Base-by-base conservation (phyloP, 345 rosid genomes). In the Hibiscus mutabilis region DNA sequence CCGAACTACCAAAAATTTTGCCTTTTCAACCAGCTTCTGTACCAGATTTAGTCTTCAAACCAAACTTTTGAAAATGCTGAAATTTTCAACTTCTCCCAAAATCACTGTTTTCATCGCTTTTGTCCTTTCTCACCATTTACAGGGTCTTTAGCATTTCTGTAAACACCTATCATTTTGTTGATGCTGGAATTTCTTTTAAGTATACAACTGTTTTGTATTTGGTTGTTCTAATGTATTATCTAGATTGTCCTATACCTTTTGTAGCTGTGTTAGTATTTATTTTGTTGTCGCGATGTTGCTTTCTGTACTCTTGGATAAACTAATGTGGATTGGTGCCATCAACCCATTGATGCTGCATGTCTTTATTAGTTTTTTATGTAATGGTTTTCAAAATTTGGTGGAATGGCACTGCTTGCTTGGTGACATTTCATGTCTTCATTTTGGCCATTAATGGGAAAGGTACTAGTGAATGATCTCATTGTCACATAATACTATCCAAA, bases 371-470 rank as follows among this genome's bases (percentile, higher is more conserved):
- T 5, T 12, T 40, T 40, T 9, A 21, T 22, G 11, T 40, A 37
- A 63, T 40, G n/a, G 9, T 13, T 64, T 40, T 40, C 27, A 12
- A 12, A 21, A 64, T 18, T 64, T 35, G 4, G 29, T 64, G 68
- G 31, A 11, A 21, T 63, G n/a, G n/a, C 29, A 4, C 68, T 40
- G n/a, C 68, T 65, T 22, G 18, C 31, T 22, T n/a, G 10, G 12
- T 42, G 18, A 12, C 53, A 40, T 31, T 53, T 61, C 40, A 5
- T 15, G 6, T 6, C 5, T 25, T 62, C 5, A 7, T 35, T 70
- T 51, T 65, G 12, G 24, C 55, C 71, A n/a, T 35, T 58, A 47
- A 64, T 52, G 53, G 40, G 52, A 70, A 71, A 21, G 15, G 49
- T 33, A 37, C n/a, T 60, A 5, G 5, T 63, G 49, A 66, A 19